Evolutionary conservation across 495 filamentous ascomycete species (phyloP).

Genomic region (Antarctomyces pellizariae): DNA sequence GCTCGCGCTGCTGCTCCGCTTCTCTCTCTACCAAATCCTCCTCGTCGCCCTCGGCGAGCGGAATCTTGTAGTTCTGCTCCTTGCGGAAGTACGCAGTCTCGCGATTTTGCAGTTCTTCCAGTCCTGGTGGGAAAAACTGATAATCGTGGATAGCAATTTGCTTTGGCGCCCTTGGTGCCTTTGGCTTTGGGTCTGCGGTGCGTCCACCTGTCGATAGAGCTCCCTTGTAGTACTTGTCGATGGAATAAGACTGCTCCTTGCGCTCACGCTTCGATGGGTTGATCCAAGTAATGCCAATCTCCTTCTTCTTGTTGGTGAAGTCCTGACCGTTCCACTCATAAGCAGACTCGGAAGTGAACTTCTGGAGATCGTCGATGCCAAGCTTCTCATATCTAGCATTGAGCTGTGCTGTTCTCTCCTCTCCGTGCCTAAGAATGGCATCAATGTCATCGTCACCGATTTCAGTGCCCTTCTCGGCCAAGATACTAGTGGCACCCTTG

Average conservation of each 20-base stretch:
- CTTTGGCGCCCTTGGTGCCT: conserved; percentile 87
- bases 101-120: conserved; percentile 79
- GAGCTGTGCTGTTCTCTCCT: conserved; percentile 68
- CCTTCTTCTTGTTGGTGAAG: conserved; percentile 80
- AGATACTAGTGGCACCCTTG: conserved; percentile 30
- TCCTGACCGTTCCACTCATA: conserved; percentile 98
- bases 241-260: conserved; percentile 93
- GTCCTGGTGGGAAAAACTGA: conserved; percentile 73
- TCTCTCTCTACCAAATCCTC: conserved; percentile 64
- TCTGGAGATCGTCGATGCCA: conserved; percentile 94
- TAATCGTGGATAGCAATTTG: conserved; percentile 85
- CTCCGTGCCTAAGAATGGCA: conserved; percentile 60
- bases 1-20: conserved; percentile 69
- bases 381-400: conserved; percentile 90
- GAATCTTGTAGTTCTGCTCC: conserved; percentile 82
- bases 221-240: conserved; percentile 95
- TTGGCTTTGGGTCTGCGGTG: conserved; percentile 73
- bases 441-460: conserved; percentile 79
- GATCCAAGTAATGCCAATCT: conserved; percentile 91
- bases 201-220: conserved; percentile 68
- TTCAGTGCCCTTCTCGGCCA: conserved; percentile 33
- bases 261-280: conserved; percentile 96
- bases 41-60: conserved; percentile 61
- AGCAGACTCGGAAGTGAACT: conserved; percentile 90
- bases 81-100: conserved; percentile 93